Conservation (phyloP, 2,329 filamentous ascomycete genomes). For the Penicillium sp. region DNA sequence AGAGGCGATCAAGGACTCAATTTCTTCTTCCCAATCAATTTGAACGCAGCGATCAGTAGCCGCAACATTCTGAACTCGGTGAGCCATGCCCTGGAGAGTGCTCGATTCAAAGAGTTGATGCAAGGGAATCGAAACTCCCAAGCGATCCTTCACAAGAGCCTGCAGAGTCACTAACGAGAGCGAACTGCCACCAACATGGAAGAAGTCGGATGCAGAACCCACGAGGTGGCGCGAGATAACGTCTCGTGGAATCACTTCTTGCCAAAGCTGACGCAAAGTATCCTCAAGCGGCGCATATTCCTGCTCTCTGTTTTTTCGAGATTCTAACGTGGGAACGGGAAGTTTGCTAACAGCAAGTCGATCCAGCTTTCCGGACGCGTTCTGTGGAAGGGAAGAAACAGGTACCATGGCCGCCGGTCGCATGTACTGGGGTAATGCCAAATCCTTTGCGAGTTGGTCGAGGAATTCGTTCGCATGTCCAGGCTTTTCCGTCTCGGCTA, state of each 20-base stretch:
- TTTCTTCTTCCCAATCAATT: conserved; percentile 17
- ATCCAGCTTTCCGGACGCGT: conserved; percentile 30
- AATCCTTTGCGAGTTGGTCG: conserved; percentile 24
- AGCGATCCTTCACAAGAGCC: conserved; percentile 10
- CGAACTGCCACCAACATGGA: conserved; percentile 21
- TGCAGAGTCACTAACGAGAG: conserved; percentile 15
- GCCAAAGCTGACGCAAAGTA: conserved; percentile 16
- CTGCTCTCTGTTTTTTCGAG: not conserved
- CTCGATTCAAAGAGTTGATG: conserved; percentile 19
- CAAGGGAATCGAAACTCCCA: conserved; percentile 11
- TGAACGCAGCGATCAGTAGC: not conserved
- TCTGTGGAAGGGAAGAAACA: conserved; percentile 28
- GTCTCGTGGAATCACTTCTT: conserved; percentile 13
- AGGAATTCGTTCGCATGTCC: conserved; percentile 14
- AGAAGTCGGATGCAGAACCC: conserved; percentile 17
- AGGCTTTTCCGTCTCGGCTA: not conserved
- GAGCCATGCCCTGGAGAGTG: conserved; percentile 16
- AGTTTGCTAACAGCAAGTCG: conserved; percentile 12
- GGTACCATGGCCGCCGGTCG: conserved; percentile 30
- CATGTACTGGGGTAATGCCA: conserved; percentile 41
- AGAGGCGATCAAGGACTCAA: conserved; percentile 1
- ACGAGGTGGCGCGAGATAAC: conserved; percentile 11
- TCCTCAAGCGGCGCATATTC: conserved; percentile 8
- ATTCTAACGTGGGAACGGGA: conserved; percentile 3
- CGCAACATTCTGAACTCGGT: conserved; percentile 5